Evolutionary conservation across 306 rosid genomes (phyloP).

Genomic region (Cucumis melo): DNA sequence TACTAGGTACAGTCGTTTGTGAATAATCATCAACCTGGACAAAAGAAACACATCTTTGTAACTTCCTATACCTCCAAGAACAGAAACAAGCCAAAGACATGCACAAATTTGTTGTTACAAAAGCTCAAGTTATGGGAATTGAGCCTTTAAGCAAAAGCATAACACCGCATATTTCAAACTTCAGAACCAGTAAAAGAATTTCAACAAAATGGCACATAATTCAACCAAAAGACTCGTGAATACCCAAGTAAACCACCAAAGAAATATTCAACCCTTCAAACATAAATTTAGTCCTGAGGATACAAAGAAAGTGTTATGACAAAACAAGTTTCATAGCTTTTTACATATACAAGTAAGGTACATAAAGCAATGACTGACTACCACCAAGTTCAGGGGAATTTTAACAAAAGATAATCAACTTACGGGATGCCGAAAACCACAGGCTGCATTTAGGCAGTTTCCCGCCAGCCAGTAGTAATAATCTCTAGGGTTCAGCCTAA

Average conservation of each 20-base stretch:
- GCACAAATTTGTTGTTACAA: no score
- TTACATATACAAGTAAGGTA: background rate
- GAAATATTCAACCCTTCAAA: background rate
- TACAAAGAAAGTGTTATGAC: background rate
- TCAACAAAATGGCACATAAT: background rate
- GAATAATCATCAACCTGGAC: constrained; percentile 77
- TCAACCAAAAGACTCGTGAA: background rate
- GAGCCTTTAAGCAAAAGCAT: no score
- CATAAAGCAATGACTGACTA: background rate
- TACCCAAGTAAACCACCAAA: background rate
- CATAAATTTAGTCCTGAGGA: background rate
- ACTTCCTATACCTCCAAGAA: background rate
- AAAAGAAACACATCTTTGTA: background rate
- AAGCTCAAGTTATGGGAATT: no score
- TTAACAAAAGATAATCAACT: constrained; percentile 13
- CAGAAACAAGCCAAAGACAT: background rate
- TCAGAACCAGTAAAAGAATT: background rate
- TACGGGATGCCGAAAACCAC: constrained; percentile 92
- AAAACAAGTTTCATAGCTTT: background rate
- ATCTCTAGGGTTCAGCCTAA: no score
- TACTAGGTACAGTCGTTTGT: constrained; percentile 54
- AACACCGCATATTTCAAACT: no score
- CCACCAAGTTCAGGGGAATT: background rate
- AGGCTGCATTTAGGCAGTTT: constrained; percentile 54
- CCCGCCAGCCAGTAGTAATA: constrained; percentile 88